Conservation (phyloP, 2,329 filamentous ascomycete species). For the Aureobasidium sp. region DNA sequence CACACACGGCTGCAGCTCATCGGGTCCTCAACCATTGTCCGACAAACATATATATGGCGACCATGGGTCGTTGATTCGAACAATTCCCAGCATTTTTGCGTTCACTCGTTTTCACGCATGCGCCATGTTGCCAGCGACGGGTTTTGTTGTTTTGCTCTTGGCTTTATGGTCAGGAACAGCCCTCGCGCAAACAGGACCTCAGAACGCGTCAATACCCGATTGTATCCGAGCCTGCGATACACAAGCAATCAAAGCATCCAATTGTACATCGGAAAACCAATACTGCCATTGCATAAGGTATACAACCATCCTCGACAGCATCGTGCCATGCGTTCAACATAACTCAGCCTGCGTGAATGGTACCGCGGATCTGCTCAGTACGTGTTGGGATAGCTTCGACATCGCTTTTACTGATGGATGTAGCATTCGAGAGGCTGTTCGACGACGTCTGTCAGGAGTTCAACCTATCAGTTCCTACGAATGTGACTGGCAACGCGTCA, state of each 20-base stretch:
- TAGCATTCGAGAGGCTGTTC: slow-evolving; percentile 7
- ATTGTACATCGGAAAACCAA: slow-evolving; percentile 1
- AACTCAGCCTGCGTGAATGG: slow-evolving; percentile 2
- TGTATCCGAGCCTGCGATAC: slow-evolving; percentile 4
- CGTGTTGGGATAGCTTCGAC: not conserved
- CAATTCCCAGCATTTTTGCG: not conserved
- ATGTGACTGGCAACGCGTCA: slow-evolving; percentile 9
- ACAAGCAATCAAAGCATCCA: not conserved
- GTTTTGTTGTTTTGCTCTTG: not conserved
- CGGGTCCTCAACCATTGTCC: not conserved
- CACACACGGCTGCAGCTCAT: not conserved
- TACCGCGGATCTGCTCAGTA: slow-evolving; percentile 1
- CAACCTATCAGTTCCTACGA: slow-evolving; percentile 8
- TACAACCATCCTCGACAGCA: not conserved
- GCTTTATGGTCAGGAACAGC: not conserved
- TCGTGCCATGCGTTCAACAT: slow-evolving; percentile 4
- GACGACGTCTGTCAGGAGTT: slow-evolving; percentile 3
- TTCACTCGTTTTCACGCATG: not conserved
- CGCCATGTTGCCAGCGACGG: not conserved
- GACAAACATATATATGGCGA: not conserved
- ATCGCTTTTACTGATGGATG: not conserved
- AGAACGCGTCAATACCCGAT: slow-evolving; percentile 6
- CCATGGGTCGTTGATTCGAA: not conserved
- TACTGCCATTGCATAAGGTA: slow-evolving; percentile 6
- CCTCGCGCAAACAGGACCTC: not conserved